phyloP scores from a whole-genome alignment of 805 yeast species.

The Kluyveromyces dobzhanskii region DNA sequence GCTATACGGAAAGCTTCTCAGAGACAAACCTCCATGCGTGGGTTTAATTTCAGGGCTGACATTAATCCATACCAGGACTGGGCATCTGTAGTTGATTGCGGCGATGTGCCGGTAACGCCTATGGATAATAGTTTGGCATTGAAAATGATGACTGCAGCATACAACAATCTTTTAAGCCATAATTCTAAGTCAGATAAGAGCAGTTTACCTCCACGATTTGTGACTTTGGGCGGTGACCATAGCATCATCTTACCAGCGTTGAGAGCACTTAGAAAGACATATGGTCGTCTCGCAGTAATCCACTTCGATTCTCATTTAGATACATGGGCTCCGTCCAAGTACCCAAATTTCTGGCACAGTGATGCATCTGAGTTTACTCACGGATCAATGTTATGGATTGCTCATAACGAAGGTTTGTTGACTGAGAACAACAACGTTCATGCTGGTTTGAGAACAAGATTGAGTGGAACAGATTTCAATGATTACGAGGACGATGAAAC shows the following conservation, averaged over 20 bases:
- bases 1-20: conserved; percentile 62
- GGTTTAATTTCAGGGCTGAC: conserved; percentile 60
- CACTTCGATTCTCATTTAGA: conserved; percentile 85
- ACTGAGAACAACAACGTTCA: conserved; percentile 52
- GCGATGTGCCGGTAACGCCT: conserved; percentile 62
- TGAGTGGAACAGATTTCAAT: conserved; percentile 49
- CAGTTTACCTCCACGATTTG: conserved; percentile 46
- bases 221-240: conserved; percentile 80
- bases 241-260: conserved; percentile 66
- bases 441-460: conserved; percentile 68
- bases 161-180: conserved; percentile 42
- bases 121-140: conserved; percentile 58
- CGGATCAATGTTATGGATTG: conserved; percentile 85
- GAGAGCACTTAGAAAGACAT: conserved; percentile 48
- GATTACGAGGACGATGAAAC: conserved; percentile 60
- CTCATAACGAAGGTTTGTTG: conserved; percentile 57
- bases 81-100: conserved; percentile 55
- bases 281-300: conserved; percentile 64
- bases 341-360: conserved; percentile 56
- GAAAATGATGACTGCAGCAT: conserved; percentile 50
- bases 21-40: conserved; percentile 60
- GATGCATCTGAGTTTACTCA: conserved; percentile 59
- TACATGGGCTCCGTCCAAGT: conserved; percentile 69
- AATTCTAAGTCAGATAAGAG: conserved; percentile 16
- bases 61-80: conserved; percentile 49